Percentiles rank a stretch among this genome's conserved stretches.
Evolutionary conservation across 768 basidiomycete species (phyloP).

Genomic region (Tricholoma furcatifolium): DNA sequence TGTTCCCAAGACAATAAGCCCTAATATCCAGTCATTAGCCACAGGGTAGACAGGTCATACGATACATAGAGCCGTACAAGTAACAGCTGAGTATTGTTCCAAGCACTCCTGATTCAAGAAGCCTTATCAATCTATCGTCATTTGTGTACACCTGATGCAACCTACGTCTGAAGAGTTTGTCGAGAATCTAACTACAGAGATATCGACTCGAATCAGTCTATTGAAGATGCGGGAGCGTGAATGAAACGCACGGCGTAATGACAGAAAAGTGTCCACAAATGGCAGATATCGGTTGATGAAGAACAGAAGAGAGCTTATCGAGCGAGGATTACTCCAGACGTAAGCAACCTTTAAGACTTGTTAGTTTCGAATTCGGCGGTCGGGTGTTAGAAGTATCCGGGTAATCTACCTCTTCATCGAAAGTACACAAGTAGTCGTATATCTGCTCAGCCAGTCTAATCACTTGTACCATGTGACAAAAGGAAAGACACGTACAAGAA

Average conservation of each 20-base stretch:
- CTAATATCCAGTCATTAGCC: conserved; percentile 4
- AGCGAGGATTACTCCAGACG: conserved; percentile 31
- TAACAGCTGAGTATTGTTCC: conserved; percentile 26
- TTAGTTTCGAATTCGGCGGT: neutral
- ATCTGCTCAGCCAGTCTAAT: conserved; percentile 19
- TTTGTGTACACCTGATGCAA: neutral
- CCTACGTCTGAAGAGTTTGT: conserved; percentile 8
- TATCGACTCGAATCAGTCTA: neutral
- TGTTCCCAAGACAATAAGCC: conserved; percentile 35
- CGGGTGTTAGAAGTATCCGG: neutral
- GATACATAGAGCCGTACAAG: conserved; percentile 23
- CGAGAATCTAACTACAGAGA: conserved; percentile 9
- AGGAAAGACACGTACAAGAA: conserved; percentile 19
- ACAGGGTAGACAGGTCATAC: neutral
- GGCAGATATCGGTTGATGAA: conserved; percentile 40
- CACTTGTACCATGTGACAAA: neutral
- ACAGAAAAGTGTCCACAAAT: conserved; percentile 36
- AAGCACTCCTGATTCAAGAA: conserved; percentile 21
- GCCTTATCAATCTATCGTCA: neutral
- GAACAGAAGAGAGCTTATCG: conserved; percentile 31
- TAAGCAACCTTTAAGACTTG: conserved; percentile 25
- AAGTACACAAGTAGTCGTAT: conserved; percentile 34
- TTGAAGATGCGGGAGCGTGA: neutral
- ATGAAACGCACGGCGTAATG: conserved; percentile 26
- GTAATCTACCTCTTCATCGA: conserved; percentile 31